Conservation (phyloP, 1,284 basidiomycete species). For the Tilletiopsis washingtonensis region DNA sequence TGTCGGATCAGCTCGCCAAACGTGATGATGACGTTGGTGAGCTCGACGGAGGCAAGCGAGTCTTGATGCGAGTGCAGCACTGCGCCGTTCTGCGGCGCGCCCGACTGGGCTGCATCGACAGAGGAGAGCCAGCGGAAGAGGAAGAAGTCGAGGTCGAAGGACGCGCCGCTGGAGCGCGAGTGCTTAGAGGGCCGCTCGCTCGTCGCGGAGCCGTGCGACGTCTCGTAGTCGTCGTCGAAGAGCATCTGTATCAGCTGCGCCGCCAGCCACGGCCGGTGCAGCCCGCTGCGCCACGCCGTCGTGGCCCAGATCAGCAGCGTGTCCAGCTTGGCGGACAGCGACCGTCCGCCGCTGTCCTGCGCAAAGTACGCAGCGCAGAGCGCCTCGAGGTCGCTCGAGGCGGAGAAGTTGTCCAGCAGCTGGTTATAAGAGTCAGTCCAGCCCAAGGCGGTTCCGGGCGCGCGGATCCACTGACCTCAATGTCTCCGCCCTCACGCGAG, state of each 20-base stretch:
- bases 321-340: no score
- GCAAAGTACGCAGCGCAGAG: slow-evolving; percentile 53
- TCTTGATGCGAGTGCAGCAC: background rate
- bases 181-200: background rate
- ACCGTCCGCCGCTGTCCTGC: no score
- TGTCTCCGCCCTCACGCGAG: no score
- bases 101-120: slow-evolving; percentile 15
- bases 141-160: slow-evolving; percentile 46
- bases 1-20: slow-evolving; percentile 70
- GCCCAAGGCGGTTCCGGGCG: no score
- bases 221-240: background rate
- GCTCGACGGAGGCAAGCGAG: slow-evolving; percentile 11
- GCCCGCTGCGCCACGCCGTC: slow-evolving; percentile 1
- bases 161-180: background rate
- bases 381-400: background rate
- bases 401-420: background rate
- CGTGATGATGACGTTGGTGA: slow-evolving; percentile 59
- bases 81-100: background rate
- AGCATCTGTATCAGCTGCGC: background rate
- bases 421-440: no score
- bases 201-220: background rate
- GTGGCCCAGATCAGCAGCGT: slow-evolving; percentile 5
- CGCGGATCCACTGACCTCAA: no score
- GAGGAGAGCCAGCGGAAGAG: slow-evolving; percentile 72
- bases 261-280: slow-evolving; percentile 65